Conservation (phyloP, 805 yeast species). For the Cyberlindnera maritima region DNA sequence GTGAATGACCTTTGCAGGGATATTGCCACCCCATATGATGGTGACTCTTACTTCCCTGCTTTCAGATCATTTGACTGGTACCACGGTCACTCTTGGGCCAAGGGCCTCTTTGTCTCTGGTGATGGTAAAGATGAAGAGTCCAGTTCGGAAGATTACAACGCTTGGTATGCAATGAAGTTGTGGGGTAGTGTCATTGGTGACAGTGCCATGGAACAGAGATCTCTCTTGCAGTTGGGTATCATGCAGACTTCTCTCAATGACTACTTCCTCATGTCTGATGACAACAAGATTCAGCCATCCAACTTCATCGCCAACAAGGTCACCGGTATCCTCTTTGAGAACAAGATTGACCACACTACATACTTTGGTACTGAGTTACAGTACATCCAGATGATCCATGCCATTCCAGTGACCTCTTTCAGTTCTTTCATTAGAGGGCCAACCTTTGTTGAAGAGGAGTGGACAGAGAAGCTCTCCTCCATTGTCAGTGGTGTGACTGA, state of each 20-base stretch:
- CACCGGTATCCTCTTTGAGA: conserved; percentile 72
- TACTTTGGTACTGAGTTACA: conserved; percentile 72
- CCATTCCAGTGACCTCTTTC: conserved; percentile 68
- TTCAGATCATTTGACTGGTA: conserved; percentile 72
- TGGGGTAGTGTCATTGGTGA: conserved; percentile 61
- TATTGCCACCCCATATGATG: conserved; percentile 55
- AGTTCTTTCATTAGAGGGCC: conserved; percentile 58
- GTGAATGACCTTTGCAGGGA: conserved; percentile 62
- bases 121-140: conserved; percentile 81
- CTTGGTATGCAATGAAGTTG: conserved; percentile 63
- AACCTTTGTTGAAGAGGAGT: conserved; percentile 58
- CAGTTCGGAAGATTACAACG: conserved; percentile 71
- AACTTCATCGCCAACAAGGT: conserved; percentile 61
- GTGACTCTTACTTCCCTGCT: conserved; percentile 60
- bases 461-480: conserved; percentile 47
- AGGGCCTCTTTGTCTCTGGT: conserved; percentile 65
- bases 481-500: conserved; percentile 50
- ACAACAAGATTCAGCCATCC: conserved; percentile 55
- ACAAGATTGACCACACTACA: conserved; percentile 70
- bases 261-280: conserved; percentile 53
- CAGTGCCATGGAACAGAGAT: conserved; percentile 47
- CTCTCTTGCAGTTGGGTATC: conserved; percentile 59
- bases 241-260: conserved; percentile 49
- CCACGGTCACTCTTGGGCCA: conserved; percentile 78
- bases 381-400: conserved; percentile 77